A percentile compares a stretch with the other conserved stretches of the same genome.
These are phyloP conservation scores for Aureobasidium leucospermi DNA, from an alignment of 2,329 filamentous ascomycete species.

Conservation along the genomic window DNA sequence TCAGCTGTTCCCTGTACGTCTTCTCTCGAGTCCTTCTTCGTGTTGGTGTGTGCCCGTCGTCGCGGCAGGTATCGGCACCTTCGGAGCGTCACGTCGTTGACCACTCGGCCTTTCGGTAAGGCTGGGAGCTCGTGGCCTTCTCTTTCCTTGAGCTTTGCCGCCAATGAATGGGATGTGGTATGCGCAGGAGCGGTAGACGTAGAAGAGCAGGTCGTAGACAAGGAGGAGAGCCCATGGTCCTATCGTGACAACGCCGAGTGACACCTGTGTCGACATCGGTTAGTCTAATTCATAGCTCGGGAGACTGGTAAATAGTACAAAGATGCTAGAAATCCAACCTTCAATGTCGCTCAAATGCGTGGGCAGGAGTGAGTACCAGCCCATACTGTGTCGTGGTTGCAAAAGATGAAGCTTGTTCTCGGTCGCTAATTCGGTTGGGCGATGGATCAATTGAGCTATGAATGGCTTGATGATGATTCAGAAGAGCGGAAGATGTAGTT, in stretches of 20 bases:
- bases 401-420: not conserved
- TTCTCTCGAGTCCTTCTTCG: not conserved
- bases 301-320: conserved; percentile 39
- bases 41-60: not conserved
- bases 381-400: conserved; percentile 39
- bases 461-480: not conserved
- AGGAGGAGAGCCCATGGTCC: conserved; percentile 56
- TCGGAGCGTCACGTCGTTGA: not conserved
- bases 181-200: conserved; percentile 50
- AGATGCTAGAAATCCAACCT: conserved; percentile 54
- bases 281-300: not conserved
- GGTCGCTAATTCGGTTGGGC: not conserved
- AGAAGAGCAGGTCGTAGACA: conserved; percentile 57
- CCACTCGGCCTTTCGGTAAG: conserved; percentile 51
- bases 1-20: not conserved
- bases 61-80: not conserved
- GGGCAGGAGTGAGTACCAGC: conserved; percentile 59
- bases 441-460: not conserved
- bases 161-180: conserved; percentile 55
- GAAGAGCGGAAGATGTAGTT: not conserved
- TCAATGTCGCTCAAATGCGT: conserved; percentile 50
- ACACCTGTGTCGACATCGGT: conserved; percentile 39
- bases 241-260: conserved; percentile 54
- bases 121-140: conserved; percentile 54
- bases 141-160: conserved; percentile 52